Evolutionary conservation across 2,329 filamentous ascomycete genomes (phyloP).

Genomic region (Podosphaera xanthii): DNA sequence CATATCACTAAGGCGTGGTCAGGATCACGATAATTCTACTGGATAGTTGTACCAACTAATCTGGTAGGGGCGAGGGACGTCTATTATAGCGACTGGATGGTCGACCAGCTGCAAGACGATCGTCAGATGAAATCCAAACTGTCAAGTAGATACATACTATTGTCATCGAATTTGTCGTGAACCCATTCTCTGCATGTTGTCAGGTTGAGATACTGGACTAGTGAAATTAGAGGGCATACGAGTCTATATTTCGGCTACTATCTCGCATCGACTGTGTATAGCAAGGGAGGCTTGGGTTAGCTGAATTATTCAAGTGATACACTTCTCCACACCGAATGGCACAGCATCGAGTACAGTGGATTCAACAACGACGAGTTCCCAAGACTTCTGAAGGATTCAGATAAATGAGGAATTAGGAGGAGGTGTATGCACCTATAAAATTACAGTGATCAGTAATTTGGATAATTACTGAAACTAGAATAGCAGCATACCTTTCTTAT

Average conservation of each 20-base stretch:
- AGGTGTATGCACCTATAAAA: conserved; percentile 16
- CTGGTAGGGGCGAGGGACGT: conserved; percentile 14
- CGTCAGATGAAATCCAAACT: conserved; percentile 2
- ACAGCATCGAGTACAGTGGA: conserved; percentile 2
- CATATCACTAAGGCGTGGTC: conserved; percentile 19
- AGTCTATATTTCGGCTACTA: conserved; percentile 42
- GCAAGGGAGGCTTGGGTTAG: conserved; percentile 22
- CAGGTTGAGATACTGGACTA: neutral
- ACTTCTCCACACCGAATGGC: conserved; percentile 17
- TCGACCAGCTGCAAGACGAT: conserved; percentile 12
- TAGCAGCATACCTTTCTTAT: conserved; percentile 54
- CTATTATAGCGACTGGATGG: conserved; percentile 10
- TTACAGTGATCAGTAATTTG: conserved; percentile 3
- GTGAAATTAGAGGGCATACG: conserved; percentile 24
- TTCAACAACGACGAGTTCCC: neutral
- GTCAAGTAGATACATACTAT: conserved; percentile 22
- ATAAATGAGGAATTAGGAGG: conserved; percentile 17
- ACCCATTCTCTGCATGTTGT: conserved; percentile 54
- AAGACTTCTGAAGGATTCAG: conserved; percentile 10
- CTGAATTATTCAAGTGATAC: conserved; percentile 21
- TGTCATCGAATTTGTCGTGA: conserved; percentile 70
- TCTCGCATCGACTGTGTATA: conserved; percentile 37
- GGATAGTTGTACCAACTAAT: conserved; percentile 9
- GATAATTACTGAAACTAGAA: neutral
- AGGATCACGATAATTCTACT: neutral